Evolutionary conservation across 2,329 filamentous ascomycete genomes (phyloP), one percentile per base, ranked within the genome.

Genomic region (Epichloe baconii): DNA sequence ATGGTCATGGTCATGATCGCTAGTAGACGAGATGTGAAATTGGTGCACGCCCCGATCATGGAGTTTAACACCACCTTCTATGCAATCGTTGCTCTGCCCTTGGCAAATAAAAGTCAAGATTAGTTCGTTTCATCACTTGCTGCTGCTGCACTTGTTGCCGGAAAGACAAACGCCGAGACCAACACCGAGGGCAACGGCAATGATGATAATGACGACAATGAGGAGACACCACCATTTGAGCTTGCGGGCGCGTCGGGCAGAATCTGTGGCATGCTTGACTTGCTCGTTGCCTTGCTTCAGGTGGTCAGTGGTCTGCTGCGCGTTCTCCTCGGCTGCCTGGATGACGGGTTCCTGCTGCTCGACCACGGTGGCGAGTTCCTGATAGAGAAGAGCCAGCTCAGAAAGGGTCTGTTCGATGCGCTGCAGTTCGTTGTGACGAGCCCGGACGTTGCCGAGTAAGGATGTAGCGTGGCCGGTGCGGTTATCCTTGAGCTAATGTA

Each of bases 211-310:
- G 21, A 79, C 58, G 46, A 72, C 70, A 53, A 89, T 72, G 54
- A 80, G 68, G 54, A 86, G 71, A 63, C 83, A 87, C 77, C 79
- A 88, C 86, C 87, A 90, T 75, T 91, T 91, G 69, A 88, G 78
- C 72, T 82, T 86, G 60, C 85, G 78, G 59, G 79, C 77, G 59
- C 79, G 76, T 57, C 78, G 74, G 47, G 85, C 86, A 59, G 78
- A 77, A 56, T 78, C 73, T 58, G 84, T 86, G 53, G 82, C 86
- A 62, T 79, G 74, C 58, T 77, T 75, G 54, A 91, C 78, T 59
- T 91, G 77, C 54, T 73, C 71, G 66, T 86, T 88, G 58, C 79
- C 86, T 56, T 80, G 75, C 59, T 84, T 75, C 48, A 87, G 76
- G 63, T 89, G 78, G 54, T 79, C 72, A 54, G 76, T 77, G 12